A percentile compares a stretch with the other conserved stretches of the same genome.
phyloP scores from a whole-genome alignment of 2,329 filamentous ascomycete species.

The Mycosphaerella sp. region DNA sequence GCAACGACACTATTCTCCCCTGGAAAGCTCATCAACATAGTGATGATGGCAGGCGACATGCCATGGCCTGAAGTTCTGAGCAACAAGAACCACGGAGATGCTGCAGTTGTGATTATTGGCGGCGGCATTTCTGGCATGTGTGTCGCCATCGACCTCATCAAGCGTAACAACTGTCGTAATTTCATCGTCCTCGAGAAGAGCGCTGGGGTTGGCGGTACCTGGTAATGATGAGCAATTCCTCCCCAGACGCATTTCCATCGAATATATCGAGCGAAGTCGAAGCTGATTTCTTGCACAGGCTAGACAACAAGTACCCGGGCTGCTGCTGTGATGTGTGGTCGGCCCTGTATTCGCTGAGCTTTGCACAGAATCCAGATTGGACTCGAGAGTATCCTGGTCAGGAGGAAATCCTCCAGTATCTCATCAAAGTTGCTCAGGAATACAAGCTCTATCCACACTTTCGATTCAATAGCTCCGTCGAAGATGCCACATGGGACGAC shows the following conservation, averaged over 20 bases:
- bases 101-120: conserved; percentile 53
- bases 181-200: conserved; percentile 55
- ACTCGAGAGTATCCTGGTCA: conserved; percentile 54
- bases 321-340: conserved; percentile 43
- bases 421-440: conserved; percentile 49
- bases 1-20: neutral
- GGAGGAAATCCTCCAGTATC: conserved; percentile 55
- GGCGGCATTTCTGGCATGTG: conserved; percentile 46
- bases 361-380: conserved; percentile 56
- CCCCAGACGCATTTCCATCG: too few relatives aligned
- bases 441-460: conserved; percentile 52
- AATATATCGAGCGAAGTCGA: too few relatives aligned
- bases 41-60: conserved; percentile 36
- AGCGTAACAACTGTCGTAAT: conserved; percentile 47
- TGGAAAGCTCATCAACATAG: neutral
- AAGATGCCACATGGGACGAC: conserved; percentile 52
- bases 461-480: conserved; percentile 51
- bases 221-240: conserved; percentile 31
- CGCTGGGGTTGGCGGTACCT: conserved; percentile 49
- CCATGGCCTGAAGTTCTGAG: conserved; percentile 44
- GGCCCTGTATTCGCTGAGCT: conserved; percentile 54
- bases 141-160: conserved; percentile 53
- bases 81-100: conserved; percentile 48
- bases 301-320: conserved; percentile 53
- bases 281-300: conserved; percentile 15